Evolutionary conservation across 495 filamentous ascomycete genomes (phyloP).

Genomic region (Corynascus novoguineensis): DNA sequence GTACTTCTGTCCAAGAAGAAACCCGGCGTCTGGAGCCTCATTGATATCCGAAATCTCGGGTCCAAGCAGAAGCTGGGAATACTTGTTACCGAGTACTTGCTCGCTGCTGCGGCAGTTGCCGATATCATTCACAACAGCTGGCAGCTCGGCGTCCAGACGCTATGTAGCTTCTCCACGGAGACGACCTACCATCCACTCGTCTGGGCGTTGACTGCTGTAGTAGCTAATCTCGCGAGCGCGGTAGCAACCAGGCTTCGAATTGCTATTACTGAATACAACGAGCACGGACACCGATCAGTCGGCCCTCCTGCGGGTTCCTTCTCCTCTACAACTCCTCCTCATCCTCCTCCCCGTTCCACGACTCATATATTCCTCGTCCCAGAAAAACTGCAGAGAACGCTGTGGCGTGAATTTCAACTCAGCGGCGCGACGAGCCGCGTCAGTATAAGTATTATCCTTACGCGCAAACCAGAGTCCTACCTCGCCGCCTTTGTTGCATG

Average conservation of each 20-base stretch:
- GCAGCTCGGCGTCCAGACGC: background rate
- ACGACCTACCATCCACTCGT: background rate
- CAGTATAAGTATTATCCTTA: background rate
- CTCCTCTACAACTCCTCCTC: background rate
- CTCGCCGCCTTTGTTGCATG: background rate
- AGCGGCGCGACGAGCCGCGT: background rate
- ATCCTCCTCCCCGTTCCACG: background rate
- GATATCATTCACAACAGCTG: background rate
- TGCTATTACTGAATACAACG: background rate
- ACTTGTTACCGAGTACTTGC: background rate
- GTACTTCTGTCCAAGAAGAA: background rate
- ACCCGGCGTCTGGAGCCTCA: background rate
- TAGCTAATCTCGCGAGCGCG: background rate
- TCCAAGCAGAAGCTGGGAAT: background rate
- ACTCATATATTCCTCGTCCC: background rate
- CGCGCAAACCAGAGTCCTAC: too few relatives aligned
- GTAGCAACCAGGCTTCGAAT: background rate
- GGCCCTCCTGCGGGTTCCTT: background rate
- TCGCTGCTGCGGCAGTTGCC: background rate
- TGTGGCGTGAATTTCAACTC: background rate
- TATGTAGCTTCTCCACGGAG: background rate
- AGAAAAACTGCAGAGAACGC: background rate
- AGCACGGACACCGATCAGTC: background rate
- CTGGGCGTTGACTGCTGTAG: background rate
- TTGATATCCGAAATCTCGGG: background rate